These are phyloP conservation scores for Euphorbia schlechtendalii DNA, from an alignment of 441 rosid species.

Conservation along the genomic window DNA sequence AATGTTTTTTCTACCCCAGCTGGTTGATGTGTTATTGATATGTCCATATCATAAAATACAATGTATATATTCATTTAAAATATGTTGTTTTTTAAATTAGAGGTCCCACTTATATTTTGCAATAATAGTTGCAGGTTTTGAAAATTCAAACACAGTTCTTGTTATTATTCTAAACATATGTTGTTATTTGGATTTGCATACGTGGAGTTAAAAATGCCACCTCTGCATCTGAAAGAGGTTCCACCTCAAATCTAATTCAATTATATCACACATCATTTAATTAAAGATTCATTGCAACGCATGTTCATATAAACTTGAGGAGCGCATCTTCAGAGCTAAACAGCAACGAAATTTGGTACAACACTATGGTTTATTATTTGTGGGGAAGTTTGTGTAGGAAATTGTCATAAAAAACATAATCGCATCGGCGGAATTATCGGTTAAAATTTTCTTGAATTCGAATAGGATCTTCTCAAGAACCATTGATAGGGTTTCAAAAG, in stretches of 20 bases:
- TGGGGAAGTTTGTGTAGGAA: too few species aligned
- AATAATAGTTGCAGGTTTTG: background rate
- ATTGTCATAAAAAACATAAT: too few species aligned
- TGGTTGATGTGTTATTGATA: background rate
- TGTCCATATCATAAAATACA: background rate
- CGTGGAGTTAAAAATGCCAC: constrained; percentile 24
- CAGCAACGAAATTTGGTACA: too few species aligned
- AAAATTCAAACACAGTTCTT: background rate
- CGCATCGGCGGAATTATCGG: too few species aligned
- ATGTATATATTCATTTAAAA: background rate
- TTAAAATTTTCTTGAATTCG: too few species aligned
- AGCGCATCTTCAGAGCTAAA: too few species aligned
- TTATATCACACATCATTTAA: constrained; percentile 13
- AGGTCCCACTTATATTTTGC: constrained; percentile 3
- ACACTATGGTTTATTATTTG: too few species aligned
- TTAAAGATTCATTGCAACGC: constrained; percentile 5
- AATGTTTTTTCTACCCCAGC: too few species aligned
- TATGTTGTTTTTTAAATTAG: background rate
- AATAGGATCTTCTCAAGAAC: too few species aligned
- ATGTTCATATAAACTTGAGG: too few species aligned
- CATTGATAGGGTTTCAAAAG: too few species aligned
- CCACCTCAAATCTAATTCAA: constrained; percentile 13
- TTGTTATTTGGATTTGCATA: background rate
- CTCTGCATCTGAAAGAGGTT: constrained; percentile 12
- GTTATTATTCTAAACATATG: background rate